Conservation (phyloP, 2,329 filamentous ascomycete genomes). For the Rhynchosporium agropyri region DNA sequence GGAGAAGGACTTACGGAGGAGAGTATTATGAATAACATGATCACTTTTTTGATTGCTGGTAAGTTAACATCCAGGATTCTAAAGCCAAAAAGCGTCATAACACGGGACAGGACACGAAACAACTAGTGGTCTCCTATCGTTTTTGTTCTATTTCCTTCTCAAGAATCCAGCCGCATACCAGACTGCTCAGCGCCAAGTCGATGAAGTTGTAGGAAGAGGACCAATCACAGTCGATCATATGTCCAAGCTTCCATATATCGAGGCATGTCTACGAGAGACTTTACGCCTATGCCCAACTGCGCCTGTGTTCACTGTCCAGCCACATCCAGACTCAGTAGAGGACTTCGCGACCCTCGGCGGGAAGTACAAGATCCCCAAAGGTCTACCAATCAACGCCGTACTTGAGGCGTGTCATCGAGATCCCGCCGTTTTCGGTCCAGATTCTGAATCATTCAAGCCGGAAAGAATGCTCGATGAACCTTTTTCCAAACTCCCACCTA, state of each 20-base stretch:
- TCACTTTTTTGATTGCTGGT: constrained; percentile 65
- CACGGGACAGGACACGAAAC: constrained; percentile 62
- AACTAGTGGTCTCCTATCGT: constrained; percentile 56
- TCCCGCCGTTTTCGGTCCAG: constrained; percentile 64
- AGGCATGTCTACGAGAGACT: constrained; percentile 67
- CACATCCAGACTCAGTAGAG: constrained; percentile 15
- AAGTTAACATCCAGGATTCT: neutral
- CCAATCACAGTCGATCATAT: constrained; percentile 52
- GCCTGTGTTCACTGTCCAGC: constrained; percentile 39
- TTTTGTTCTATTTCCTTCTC: constrained; percentile 53
- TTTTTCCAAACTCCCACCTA: constrained; percentile 65
- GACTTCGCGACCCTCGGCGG: constrained; percentile 47
- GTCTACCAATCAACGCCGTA: constrained; percentile 53
- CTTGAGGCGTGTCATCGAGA: constrained; percentile 62
- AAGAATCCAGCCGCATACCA: constrained; percentile 51
- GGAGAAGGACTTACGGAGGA: constrained; percentile 65
- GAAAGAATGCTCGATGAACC: constrained; percentile 73
- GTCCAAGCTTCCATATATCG: constrained; percentile 62
- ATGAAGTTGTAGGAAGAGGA: constrained; percentile 52
- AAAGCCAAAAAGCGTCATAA: constrained; percentile 47
- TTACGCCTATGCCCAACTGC: constrained; percentile 65
- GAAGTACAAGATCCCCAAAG: constrained; percentile 46
- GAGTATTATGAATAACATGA: constrained; percentile 69
- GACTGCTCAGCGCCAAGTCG: constrained; percentile 55
- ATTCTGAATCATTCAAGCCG: constrained; percentile 67